phyloP scores from a whole-genome alignment of 2,329 filamentous ascomycete species.

The Pseudopithomyces maydicus region DNA sequence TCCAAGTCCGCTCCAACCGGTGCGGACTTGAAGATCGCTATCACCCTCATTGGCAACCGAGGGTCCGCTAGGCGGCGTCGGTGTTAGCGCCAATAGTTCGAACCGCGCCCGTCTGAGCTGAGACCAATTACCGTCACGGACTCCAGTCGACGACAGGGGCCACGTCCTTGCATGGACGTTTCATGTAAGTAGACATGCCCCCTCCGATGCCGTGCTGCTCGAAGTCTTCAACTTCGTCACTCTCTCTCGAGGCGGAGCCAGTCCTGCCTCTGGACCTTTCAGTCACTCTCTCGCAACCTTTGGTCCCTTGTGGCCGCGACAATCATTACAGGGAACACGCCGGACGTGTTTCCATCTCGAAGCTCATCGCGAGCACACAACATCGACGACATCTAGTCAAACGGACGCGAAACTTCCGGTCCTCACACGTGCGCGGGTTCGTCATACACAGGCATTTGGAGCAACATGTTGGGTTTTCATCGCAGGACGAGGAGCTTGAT shows the following conservation, averaged over 20 bases:
- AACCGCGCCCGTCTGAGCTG: constrained; percentile 9
- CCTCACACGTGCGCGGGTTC: constrained; percentile 6
- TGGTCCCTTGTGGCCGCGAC: constrained; percentile 35
- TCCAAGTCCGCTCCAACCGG: constrained; percentile 1
- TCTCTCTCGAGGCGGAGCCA: constrained; percentile 34
- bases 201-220: constrained; percentile 16
- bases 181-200: constrained; percentile 10
- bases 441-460: constrained; percentile 1
- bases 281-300: constrained; percentile 39
- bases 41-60: background rate
- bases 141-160: constrained; percentile 1
- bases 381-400: background rate
- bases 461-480: constrained; percentile 51
- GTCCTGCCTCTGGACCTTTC: constrained; percentile 38
- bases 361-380: constrained; percentile 19
- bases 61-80: constrained; percentile 1
- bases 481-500: constrained; percentile 49
- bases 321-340: constrained; percentile 36
- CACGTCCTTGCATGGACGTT: constrained; percentile 14
- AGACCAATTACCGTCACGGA: constrained; percentile 14
- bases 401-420: constrained; percentile 8
- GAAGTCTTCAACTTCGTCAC: constrained; percentile 21
- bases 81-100: constrained; percentile 12
- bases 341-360: constrained; percentile 25
- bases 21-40: constrained; percentile 5